A percentile compares a stretch with the other conserved stretches of the same genome.
Evolutionary conservation across 2,329 filamentous ascomycete genomes (phyloP).

Genomic region (Penicillium sp.): DNA sequence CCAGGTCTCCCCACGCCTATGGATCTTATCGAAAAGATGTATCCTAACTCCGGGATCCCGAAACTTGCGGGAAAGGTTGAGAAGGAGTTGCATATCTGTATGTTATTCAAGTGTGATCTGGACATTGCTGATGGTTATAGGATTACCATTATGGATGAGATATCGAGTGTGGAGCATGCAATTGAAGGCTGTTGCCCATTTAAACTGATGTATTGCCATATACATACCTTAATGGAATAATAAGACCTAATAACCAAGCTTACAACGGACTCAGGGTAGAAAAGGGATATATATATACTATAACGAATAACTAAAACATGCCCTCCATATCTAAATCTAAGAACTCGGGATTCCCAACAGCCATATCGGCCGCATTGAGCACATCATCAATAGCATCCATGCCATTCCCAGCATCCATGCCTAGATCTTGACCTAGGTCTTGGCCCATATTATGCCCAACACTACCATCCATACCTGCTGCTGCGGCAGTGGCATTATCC

Average conservation of each 20-base stretch:
- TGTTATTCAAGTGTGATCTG: background rate
- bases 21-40: constrained; percentile 12
- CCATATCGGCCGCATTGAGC: constrained; percentile 42
- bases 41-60: constrained; percentile 16
- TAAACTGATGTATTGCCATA: background rate
- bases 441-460: constrained; percentile 27
- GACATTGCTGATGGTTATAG: background rate
- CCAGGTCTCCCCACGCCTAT: constrained; percentile 9
- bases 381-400: constrained; percentile 44
- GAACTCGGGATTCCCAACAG: constrained; percentile 43
- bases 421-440: constrained; percentile 5
- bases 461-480: constrained; percentile 29
- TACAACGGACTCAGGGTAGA: no score
- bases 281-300: no score
- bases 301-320: constrained; percentile 32
- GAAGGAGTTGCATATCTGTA: constrained; percentile 12
- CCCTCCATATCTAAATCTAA: constrained; percentile 45
- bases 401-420: constrained; percentile 17
- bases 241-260: no score
- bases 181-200: background rate
- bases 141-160: background rate
- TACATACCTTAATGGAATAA: background rate
- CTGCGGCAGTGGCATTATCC: constrained; percentile 37
- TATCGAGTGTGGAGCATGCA: background rate
- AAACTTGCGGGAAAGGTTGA: constrained; percentile 9